Conservation (phyloP, 106 monocot species). For the Acorus gramineus region DNA sequence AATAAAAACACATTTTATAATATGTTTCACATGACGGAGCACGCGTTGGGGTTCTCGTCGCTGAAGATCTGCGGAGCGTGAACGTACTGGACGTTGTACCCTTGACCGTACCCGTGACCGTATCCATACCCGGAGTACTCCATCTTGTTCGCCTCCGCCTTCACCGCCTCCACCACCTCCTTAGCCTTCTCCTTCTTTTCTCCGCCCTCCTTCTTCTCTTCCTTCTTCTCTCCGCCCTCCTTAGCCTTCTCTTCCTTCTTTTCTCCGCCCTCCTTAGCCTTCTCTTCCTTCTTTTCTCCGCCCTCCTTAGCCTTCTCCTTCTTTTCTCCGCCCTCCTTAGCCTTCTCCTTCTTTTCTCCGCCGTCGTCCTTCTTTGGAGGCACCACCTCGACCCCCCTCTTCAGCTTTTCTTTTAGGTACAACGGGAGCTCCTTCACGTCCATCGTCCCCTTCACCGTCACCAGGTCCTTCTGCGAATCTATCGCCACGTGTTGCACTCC, state of each 20-base stretch:
- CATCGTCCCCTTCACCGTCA: slow-evolving; percentile 71
- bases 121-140: slow-evolving; percentile 23
- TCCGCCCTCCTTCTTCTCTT: slow-evolving; percentile 3
- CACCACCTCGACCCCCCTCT: slow-evolving; percentile 40
- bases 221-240: slow-evolving; percentile 1
- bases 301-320: slow-evolving; percentile 1
- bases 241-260: neutral
- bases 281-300: neutral
- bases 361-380: slow-evolving; percentile 26
- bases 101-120: slow-evolving; percentile 1
- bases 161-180: slow-evolving; percentile 4
- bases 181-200: slow-evolving; percentile 1
- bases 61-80: slow-evolving; percentile 72
- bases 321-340: slow-evolving; percentile 7
- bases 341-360: slow-evolving; percentile 11
- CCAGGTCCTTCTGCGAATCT: slow-evolving; percentile 40
- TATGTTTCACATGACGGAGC: slow-evolving; percentile 58
- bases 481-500: slow-evolving; percentile 54
- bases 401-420: slow-evolving; percentile 33
- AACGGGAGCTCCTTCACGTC: slow-evolving; percentile 29
- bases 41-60: slow-evolving; percentile 94
- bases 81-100: slow-evolving; percentile 23
- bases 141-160: slow-evolving; percentile 34
- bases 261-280: neutral
- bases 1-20: too few species aligned